phyloP scores from a whole-genome alignment of 495 filamentous ascomycete species.

The Corynascus novoguineensis region DNA sequence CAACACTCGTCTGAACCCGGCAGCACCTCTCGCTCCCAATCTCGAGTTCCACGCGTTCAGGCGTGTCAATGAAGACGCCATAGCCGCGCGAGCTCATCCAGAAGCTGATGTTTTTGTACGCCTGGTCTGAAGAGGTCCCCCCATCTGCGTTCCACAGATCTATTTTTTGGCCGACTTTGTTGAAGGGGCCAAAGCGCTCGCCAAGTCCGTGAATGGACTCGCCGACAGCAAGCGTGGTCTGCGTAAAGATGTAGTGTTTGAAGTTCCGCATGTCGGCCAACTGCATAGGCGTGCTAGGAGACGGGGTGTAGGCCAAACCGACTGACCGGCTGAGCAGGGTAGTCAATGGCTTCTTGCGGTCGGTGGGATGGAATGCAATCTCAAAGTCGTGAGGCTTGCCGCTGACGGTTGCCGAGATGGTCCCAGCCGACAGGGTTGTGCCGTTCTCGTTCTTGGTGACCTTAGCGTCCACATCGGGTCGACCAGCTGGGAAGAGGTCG shows the following conservation, averaged over 20 bases:
- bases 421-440: slow-evolving; percentile 53
- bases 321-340: slow-evolving; percentile 57
- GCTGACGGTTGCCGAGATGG: slow-evolving; percentile 49
- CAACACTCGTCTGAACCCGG: slow-evolving; percentile 57
- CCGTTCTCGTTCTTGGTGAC: slow-evolving; percentile 45
- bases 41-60: slow-evolving; percentile 57
- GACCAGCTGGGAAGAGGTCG: slow-evolving; percentile 51
- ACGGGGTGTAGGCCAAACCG: slow-evolving; percentile 51
- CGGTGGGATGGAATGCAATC: slow-evolving; percentile 50
- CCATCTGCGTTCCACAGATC: slow-evolving; percentile 69
- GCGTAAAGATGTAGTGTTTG: slow-evolving; percentile 58
- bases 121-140: slow-evolving; percentile 62
- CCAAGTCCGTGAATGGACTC: slow-evolving; percentile 66
- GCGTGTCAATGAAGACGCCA: slow-evolving; percentile 63
- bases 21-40: slow-evolving; percentile 63
- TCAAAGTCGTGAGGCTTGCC: slow-evolving; percentile 50
- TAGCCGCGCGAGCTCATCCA: slow-evolving; percentile 64
- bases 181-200: slow-evolving; percentile 64
- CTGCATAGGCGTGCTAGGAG: slow-evolving; percentile 44
- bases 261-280: slow-evolving; percentile 50
- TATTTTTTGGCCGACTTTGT: slow-evolving; percentile 63
- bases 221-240: slow-evolving; percentile 57
- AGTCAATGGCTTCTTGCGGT: slow-evolving; percentile 47
- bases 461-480: slow-evolving; percentile 39
- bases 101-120: slow-evolving; percentile 71